Base-by-base conservation (phyloP, 768 basidiomycete genomes). In the Phaeotremella skinneri region DNA sequence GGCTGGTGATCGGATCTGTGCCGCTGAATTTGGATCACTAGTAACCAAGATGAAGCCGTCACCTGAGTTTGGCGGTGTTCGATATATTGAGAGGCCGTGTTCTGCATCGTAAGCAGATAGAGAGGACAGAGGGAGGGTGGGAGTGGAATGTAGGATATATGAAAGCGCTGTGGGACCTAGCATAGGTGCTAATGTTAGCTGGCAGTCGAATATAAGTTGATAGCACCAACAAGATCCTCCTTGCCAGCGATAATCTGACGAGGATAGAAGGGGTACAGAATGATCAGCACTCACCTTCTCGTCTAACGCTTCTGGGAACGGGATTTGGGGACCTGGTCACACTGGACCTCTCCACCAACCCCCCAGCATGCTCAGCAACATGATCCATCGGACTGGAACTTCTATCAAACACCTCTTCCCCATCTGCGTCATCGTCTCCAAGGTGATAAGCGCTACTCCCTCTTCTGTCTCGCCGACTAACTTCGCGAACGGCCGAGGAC, bases 61-160 rank as follows among this genome's bases (percentile, higher is more conserved):
- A 26, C 58, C 59, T 9, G 59, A 51, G n/a, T 55, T 32, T 14
- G 53, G 54, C 4, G 59, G 55, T 3, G 34, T 17, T 25, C 43
- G 34, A 5, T 30, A 27, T 52, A 65, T 65, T 7, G 59, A 41
- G 9, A 50, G 29, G 20, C 50, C 41, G 45, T 55, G 29, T 34
- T 32, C 42, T 29, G 52, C 39, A 26, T 61, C 59, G 45, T 56
- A 65, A 21, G 51, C 48, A 20, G 30, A 23, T 7, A 65, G 45
- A 45, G 39, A 53, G 25, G 59, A 29, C 1, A 65, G 45, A 14
- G 63, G 63, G 9, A 65, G 14, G 1, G 63, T 65, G 2, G 63
- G 63, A 17, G 59, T 61, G 1, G 63, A 65, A 29, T 65, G 63
- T 11, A 65, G 55, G 37, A 65, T 65, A 43, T 58, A 65, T 16